A percentile compares a stretch with the other conserved stretches of the same genome.
phyloP scores from a whole-genome alignment of 139 green algal species.

The Yamagishiella unicocca region DNA sequence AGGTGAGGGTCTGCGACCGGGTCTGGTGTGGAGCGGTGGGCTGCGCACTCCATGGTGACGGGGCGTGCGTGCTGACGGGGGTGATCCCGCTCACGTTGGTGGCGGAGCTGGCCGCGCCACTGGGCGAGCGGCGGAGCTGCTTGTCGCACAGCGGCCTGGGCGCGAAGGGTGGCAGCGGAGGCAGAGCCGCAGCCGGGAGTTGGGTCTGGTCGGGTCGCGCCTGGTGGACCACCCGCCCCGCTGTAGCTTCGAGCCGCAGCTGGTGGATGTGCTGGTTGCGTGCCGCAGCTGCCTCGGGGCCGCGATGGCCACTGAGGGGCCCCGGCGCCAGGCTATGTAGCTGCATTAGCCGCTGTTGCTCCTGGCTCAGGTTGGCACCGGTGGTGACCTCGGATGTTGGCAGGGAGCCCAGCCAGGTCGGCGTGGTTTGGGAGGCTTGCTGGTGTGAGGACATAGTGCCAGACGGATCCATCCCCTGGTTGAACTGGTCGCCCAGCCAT shows the following conservation, averaged over 20 bases:
- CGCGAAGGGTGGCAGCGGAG: conserved; percentile 8
- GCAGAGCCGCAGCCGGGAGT: neutral
- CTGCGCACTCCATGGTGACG: too few relatives aligned
- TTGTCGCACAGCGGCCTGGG: neutral
- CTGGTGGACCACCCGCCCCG: neutral
- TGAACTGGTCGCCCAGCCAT: neutral
- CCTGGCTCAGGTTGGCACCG: neutral
- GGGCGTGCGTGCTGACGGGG: neutral
- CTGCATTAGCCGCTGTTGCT: neutral
- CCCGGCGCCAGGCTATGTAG: neutral
- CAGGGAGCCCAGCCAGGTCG: neutral
- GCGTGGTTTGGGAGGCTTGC: neutral
- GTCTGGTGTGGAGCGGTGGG: too few relatives aligned
- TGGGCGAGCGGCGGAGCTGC: too few relatives aligned
- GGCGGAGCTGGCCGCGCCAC: too few relatives aligned
- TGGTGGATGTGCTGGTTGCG: neutral
- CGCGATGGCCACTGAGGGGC: neutral
- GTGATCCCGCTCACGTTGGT: too few relatives aligned
- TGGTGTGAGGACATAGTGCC: too few relatives aligned
- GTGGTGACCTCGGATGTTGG: neutral
- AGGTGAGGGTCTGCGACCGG: too few relatives aligned
- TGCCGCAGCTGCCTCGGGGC: neutral
- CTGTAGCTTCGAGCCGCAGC: neutral
- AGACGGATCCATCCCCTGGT: too few relatives aligned
- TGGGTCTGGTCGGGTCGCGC: neutral